A percentile compares a stretch with the other conserved stretches of the same genome.
Evolutionary conservation across 1,139 yeast species (phyloP).

Genomic region (Pichia sp.): DNA sequence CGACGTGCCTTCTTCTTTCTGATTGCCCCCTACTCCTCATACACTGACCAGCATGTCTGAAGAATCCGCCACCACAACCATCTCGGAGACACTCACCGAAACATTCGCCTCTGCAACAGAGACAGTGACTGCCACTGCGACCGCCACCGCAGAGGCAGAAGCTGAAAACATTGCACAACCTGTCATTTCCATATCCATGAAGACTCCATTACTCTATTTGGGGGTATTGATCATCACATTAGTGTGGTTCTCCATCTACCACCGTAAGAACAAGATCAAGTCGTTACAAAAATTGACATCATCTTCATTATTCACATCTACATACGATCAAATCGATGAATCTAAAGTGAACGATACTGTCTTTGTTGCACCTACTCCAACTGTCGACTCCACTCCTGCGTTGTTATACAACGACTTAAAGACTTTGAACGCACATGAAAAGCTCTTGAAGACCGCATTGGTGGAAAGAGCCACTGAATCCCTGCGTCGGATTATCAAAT

Average conservation of each 20-base stretch:
- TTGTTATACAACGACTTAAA: constrained; percentile 16
- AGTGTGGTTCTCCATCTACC: constrained; percentile 67
- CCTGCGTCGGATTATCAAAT: constrained; percentile 60
- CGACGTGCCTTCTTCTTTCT: no score
- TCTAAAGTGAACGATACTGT: not conserved
- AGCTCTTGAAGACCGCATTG: constrained; percentile 82
- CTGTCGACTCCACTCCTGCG: constrained; percentile 20
- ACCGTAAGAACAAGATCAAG: constrained; percentile 52
- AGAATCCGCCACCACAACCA: constrained; percentile 1
- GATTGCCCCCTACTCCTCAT: no score
- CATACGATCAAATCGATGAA: constrained; percentile 8
- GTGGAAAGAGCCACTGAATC: constrained; percentile 74
- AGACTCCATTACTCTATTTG: constrained; percentile 82
- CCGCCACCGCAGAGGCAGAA: constrained; percentile 4
- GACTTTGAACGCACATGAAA: constrained; percentile 47
- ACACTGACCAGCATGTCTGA: no score
- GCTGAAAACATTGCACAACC: constrained; percentile 5
- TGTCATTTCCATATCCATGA: constrained; percentile 54
- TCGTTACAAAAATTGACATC: constrained; percentile 43
- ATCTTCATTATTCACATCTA: constrained; percentile 24
- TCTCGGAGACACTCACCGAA: not conserved
- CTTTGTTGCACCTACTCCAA: constrained; percentile 8
- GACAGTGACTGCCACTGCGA: constrained; percentile 10
- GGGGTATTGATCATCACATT: constrained; percentile 70
- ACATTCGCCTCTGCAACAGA: not conserved